Conservation (phyloP, 2,329 filamentous ascomycete genomes). For the Fusarium sp. region DNA sequence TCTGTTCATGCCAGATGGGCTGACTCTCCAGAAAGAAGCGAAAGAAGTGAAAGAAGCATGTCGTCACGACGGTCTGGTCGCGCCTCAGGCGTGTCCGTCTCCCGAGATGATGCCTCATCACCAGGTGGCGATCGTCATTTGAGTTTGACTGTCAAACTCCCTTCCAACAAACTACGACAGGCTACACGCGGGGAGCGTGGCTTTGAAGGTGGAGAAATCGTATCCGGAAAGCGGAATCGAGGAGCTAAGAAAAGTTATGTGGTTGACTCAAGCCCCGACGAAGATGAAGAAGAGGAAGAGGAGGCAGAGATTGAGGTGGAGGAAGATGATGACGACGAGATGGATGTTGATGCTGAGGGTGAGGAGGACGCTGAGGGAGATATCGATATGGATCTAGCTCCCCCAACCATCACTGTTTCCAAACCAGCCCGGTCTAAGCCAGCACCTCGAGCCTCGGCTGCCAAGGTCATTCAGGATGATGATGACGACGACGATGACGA, state of each 20-base stretch:
- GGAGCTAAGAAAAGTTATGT: slow-evolving; percentile 68
- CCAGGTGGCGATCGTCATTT: slow-evolving; percentile 56
- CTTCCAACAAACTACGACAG: slow-evolving; percentile 62
- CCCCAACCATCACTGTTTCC: slow-evolving; percentile 59
- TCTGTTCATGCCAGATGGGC: slow-evolving; percentile 53
- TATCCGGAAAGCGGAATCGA: slow-evolving; percentile 62
- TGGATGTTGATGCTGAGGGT: slow-evolving; percentile 55
- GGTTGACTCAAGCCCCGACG: slow-evolving; percentile 63
- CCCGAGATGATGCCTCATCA: slow-evolving; percentile 58
- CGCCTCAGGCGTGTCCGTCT: slow-evolving; percentile 53
- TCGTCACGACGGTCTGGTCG: slow-evolving; percentile 62
- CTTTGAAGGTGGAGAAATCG: slow-evolving; percentile 57
- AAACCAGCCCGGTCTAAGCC: slow-evolving; percentile 53
- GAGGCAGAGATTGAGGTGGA: slow-evolving; percentile 51
- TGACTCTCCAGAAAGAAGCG: slow-evolving; percentile 51
- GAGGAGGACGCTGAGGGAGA: slow-evolving; percentile 57
- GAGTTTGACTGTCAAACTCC: slow-evolving; percentile 60
- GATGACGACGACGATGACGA: slow-evolving; percentile 62
- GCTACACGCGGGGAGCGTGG: slow-evolving; percentile 54
- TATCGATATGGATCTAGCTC: slow-evolving; percentile 55
- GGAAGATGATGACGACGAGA: slow-evolving; percentile 54
- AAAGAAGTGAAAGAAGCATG: slow-evolving; percentile 55
- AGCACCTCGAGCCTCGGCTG: slow-evolving; percentile 45
- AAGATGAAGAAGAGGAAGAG: slow-evolving; percentile 54
- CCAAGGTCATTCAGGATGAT: slow-evolving; percentile 51